Percentiles rank a stretch among this genome's conserved stretches.
Conservation (phyloP, 2,329 filamentous ascomycete genomes). For the Talaromyces sp. region DNA sequence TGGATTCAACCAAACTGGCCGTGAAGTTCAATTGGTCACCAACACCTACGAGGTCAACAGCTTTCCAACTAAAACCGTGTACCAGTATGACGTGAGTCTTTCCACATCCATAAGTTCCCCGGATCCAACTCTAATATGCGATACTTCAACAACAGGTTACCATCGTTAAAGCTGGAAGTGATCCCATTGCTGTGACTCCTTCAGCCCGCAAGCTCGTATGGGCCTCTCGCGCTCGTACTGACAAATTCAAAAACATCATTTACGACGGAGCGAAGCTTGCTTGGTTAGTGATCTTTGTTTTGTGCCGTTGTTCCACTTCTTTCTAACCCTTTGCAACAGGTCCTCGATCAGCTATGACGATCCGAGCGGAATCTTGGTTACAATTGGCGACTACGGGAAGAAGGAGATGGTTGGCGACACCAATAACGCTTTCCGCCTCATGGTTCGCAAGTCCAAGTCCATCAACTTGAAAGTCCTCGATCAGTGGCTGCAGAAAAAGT, state of each 20-base stretch:
- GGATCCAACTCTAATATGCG: not conserved
- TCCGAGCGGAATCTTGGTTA: slow-evolving; percentile 51
- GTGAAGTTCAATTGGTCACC: slow-evolving; percentile 50
- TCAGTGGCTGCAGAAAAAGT: slow-evolving; percentile 53
- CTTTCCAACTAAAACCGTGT: slow-evolving; percentile 58
- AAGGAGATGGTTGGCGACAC: slow-evolving; percentile 26
- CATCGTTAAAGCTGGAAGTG: slow-evolving; percentile 36
- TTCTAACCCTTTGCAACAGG: slow-evolving; percentile 20
- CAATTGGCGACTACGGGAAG: slow-evolving; percentile 43
- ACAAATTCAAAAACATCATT: slow-evolving; percentile 58
- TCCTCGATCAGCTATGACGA: slow-evolving; percentile 29
- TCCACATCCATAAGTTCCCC: not conserved
- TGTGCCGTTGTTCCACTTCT: slow-evolving; percentile 17
- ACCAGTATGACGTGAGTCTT: slow-evolving; percentile 75
- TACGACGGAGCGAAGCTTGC: slow-evolving; percentile 81
- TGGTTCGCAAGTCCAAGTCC: slow-evolving; percentile 58
- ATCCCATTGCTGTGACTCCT: not conserved
- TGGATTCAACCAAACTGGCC: slow-evolving; percentile 54
- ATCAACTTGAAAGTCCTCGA: slow-evolving; percentile 63
- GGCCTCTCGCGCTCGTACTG: slow-evolving; percentile 58
- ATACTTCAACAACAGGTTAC: slow-evolving; percentile 48
- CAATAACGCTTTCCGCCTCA: slow-evolving; percentile 53
- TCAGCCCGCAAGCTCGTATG: slow-evolving; percentile 64
- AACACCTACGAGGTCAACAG: slow-evolving; percentile 69
- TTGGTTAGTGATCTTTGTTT: slow-evolving; percentile 55